A percentile compares a stretch with the other conserved stretches of the same genome.
These are phyloP conservation scores for Magnolia changhungtana DNA, from an alignment of 164 flowering plant species.

Conservation along the genomic window DNA sequence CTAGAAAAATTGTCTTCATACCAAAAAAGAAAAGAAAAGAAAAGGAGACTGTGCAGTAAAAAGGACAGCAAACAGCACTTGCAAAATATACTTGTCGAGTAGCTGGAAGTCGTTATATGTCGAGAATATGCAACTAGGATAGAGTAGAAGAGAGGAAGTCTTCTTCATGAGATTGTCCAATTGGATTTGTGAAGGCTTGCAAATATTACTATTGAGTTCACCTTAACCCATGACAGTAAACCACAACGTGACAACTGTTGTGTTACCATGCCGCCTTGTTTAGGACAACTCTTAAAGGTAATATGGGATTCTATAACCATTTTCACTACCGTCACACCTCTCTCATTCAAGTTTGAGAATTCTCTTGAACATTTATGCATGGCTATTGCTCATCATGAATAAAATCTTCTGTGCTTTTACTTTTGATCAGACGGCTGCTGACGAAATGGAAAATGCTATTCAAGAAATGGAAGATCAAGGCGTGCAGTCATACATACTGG, in stretches of 20 bases:
- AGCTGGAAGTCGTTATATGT: not conserved
- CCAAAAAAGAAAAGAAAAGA: too few relatives aligned
- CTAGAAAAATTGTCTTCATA: not conserved
- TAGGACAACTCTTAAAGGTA: not conserved
- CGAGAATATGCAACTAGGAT: not conserved
- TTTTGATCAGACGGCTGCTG: slow-evolving; percentile 69
- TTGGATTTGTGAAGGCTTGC: not conserved
- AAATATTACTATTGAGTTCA: too few relatives aligned
- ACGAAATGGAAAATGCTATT: slow-evolving; percentile 78
- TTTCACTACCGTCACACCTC: not conserved
- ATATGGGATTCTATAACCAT: not conserved
- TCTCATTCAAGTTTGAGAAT: not conserved
- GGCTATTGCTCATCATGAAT: not conserved
- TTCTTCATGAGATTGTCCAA: not conserved
- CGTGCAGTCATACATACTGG: slow-evolving; percentile 85
- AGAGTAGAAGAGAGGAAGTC: too few relatives aligned
- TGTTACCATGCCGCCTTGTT: not conserved
- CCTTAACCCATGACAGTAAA: not conserved
- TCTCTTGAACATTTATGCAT: not conserved
- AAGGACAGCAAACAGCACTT: not conserved
- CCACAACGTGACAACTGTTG: not conserved
- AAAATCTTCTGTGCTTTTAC: not conserved
- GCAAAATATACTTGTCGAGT: not conserved
- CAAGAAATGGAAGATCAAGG: slow-evolving; percentile 78
- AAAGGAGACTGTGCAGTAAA: too few relatives aligned